Percentiles rank a stretch among this genome's conserved stretches.
These are phyloP conservation scores for Sonneratia alba DNA, from an alignment of 345 rosid genomes.

Conservation along the genomic window DNA sequence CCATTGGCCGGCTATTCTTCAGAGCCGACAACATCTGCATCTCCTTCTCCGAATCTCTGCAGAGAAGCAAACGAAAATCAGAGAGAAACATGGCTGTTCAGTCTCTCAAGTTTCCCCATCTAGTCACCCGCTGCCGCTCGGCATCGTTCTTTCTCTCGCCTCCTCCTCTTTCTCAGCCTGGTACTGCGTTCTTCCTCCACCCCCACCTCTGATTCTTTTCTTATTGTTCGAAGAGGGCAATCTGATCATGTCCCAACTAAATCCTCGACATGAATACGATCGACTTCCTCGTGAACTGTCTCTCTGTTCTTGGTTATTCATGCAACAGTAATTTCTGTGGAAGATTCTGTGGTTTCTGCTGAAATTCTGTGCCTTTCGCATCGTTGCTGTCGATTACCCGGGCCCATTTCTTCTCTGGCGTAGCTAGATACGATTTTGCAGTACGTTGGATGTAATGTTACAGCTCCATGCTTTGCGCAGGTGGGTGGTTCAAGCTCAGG, in stretches of 20 bases:
- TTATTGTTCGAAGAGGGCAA: background rate
- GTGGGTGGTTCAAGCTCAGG: background rate
- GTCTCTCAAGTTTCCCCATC: conserved; percentile 1
- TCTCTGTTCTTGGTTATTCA: background rate
- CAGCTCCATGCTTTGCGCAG: background rate
- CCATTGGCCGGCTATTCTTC: background rate
- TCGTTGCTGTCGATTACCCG: background rate
- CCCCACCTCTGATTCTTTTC: background rate
- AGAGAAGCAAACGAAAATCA: background rate
- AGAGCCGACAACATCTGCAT: background rate
- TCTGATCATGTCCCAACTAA: background rate
- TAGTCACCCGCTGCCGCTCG: conserved; percentile 2
- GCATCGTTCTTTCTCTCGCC: background rate
- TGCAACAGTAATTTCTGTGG: background rate
- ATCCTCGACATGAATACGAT: background rate
- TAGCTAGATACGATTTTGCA: background rate
- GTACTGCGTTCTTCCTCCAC: background rate
- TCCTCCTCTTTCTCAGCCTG: background rate
- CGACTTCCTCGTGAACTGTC: background rate
- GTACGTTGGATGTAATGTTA: background rate
- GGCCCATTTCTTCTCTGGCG: background rate
- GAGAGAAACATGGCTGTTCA: conserved; percentile 5
- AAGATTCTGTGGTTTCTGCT: background rate
- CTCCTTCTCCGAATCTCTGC: background rate
- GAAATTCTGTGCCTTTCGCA: background rate